Evolutionary conservation across 2,329 filamentous ascomycete species (phyloP), one percentile per base, ranked within the genome.

Genomic region (Paradendryphiella salina): DNA sequence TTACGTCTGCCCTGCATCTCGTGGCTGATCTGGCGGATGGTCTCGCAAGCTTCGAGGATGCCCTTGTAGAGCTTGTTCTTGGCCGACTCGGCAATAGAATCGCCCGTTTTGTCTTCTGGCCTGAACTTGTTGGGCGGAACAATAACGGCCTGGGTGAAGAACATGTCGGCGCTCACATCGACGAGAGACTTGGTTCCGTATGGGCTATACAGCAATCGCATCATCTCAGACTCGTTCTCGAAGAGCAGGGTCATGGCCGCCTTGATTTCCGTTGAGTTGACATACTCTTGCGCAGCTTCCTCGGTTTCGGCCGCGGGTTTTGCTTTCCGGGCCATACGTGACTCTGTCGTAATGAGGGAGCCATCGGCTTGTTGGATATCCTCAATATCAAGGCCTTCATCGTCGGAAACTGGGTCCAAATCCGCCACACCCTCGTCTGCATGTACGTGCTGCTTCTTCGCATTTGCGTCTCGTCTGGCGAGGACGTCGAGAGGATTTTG

Each of bases 81-180:
- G 63, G 91, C 85, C 3, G 90, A 87, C 72, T 99, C 94, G 20
- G 90, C 84, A 57, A 97, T 88, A 46, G 91, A 85, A 35, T 87
- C 85, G 29, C 90, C 90, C 23, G 89, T 92, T 52, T 85, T 83
- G 8, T 91, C 90, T 70, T 95, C 90, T 10, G 94, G 92, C 33
- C 94, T 86, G 72, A 88, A 99, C 63, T 86, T 88, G 71, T 96
- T 99, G 2, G 94, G 94, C 1, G 95, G 91, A 0, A 99, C 90
- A 11, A 97, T 79, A 44, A 99, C 78, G 29, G 85, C 87, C 49
- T 88, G 86, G 49, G 97, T 80, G 75, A 99, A 99, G 76, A 99
- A 97, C 86, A 97, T 96, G 60, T 96, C 89, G 1, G 90, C 84
- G 2, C 79, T 85, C n/a, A 90, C 78, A 14, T 77, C 77, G 75